Base-by-base conservation (phyloP, 2,329 filamentous ascomycete genomes). In the Ceratocystis smalleyi region DNA sequence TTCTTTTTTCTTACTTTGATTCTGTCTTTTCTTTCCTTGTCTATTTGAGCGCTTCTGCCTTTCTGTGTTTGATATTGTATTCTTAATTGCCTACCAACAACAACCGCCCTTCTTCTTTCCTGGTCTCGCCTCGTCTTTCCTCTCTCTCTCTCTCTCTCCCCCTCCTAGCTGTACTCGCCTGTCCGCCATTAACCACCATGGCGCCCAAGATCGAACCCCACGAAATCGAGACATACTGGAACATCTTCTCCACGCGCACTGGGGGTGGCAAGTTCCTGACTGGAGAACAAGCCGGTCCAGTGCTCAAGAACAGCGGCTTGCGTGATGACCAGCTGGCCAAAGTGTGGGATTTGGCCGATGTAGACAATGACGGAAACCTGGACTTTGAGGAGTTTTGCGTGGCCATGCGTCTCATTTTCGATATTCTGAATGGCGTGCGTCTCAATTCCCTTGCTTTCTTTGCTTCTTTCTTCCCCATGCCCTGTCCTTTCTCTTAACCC, bases 331-430 rank as follows among this genome's bases (percentile, higher is more conserved):
- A 99, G 77, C 85, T 99, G n/a, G 94, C 97, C 77, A 83, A 86
- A 70, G 89, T 99, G 68, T 99, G 94, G 94, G 94, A 99, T 72
- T 81, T 99, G 68, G 90, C 94, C 66, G 94, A 99, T 74, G 90
- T 99, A 67, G 94, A 99, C 76, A 91, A 91, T 70, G 94, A 99
- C 77, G 94, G 94, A 68, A 95, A 95, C 75, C 80, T 99, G 64
- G 94, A 99, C 76, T 99, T 99, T 78, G 94, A 99, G 77, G 94
- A 99, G 79, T 99, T 99, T 75, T 99, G 94, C 75, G 94, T 99
- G 66, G 94, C 91, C 47, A 99, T 99, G 94, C 84, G 94, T 72
- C 79, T 99, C 71, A 96, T 97, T 71, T 99, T 97, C 75, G 94
- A 99, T 74, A 78, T 97, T 69, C 85, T 99, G 70, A 99, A 99